A percentile compares a stretch with the other conserved stretches of the same genome.
phyloP scores from a whole-genome alignment of 768 basidiomycete genomes.

The Phylloporus sp. region DNA sequence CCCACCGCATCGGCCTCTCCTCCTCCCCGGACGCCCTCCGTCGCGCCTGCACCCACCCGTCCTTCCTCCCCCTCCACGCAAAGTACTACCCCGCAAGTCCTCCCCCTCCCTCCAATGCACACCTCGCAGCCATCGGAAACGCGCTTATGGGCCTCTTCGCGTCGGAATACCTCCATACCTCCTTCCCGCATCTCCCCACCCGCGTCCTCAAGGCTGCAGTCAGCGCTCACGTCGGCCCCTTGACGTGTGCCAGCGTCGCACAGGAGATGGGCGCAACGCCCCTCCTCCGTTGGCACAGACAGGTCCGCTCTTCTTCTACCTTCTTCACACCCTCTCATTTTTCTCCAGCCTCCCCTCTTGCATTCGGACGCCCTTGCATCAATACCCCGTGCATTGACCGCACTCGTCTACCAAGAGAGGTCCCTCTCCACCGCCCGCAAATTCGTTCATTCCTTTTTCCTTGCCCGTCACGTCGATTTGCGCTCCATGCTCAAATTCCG shows the following conservation, averaged over 20 bases:
- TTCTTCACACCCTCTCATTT: background rate
- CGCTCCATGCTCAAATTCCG: constrained; percentile 73
- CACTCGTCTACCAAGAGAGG: constrained; percentile 81
- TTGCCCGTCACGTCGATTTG: constrained; percentile 80
- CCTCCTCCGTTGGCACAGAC: constrained; percentile 77
- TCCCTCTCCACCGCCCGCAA: constrained; percentile 82
- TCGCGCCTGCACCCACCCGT: constrained; percentile 78
- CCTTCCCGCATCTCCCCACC: constrained; percentile 88
- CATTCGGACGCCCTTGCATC: constrained; percentile 88
- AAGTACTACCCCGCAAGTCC: constrained; percentile 53
- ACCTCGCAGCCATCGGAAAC: constrained; percentile 76
- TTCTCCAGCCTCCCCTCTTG: constrained; percentile 50
- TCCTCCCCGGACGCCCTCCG: constrained; percentile 52
- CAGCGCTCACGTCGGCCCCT: constrained; percentile 86
- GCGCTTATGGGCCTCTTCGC: constrained; percentile 87
- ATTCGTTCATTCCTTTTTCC: constrained; percentile 87
- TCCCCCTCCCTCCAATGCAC: constrained; percentile 61
- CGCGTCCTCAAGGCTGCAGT: constrained; percentile 88
- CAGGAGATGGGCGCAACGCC: constrained; percentile 77
- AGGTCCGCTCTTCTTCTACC: constrained; percentile 37
- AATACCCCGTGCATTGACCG: constrained; percentile 81
- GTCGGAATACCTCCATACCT: constrained; percentile 70
- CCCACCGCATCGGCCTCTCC: constrained; percentile 69
- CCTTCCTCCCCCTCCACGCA: constrained; percentile 52
- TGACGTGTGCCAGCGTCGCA: constrained; percentile 79